Evolutionary conservation across 2,329 filamentous ascomycete genomes (phyloP), one percentile per base, ranked within the genome.

Genomic region (Xylaria sp.): DNA sequence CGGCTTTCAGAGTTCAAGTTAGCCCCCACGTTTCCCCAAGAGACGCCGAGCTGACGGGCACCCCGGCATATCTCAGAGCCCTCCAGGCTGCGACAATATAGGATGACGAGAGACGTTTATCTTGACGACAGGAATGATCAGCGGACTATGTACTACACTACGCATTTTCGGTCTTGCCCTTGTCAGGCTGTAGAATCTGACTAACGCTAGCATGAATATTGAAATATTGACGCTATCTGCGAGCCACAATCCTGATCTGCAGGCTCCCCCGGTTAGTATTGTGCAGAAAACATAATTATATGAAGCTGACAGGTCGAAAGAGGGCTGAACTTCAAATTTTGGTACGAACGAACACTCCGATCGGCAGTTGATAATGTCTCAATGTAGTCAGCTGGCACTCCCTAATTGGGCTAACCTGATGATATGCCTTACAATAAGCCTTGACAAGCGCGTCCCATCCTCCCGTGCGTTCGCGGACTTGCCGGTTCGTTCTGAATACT

Each of bases 101-200:
- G 5, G 31, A 11, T 33, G 15, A n/a, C 20, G 33, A 42, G 31
- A 38, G 23, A 58, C 26, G 42, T 66, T 46, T 38, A 23, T 28
- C 28, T 38, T 54, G 20, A 59, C 46, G 46, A 63, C 40, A 42
- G 11, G 4, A 59, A 42, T 59, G 26, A 36, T 33, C n/a, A 15
- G 36, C 36, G 11, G 13, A 40, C 11, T 40, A 40, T 15, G 5
- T 63, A 58, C 38, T 20, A 56, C 38, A 53, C 40, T 60, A 33
- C 51, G 38, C 28, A 38, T 56, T 60, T 60, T 64, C 64, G 31
- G 48, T 31, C 31, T n/a, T 60, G 49, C 48, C 65, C 60, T 64
- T 67, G 65, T 49, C 60, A 33, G 60, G 48, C 65, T 60, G 36
- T 23, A 49, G 46, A 28, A 63, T 51, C 28, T 58, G 42, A 53